Evolutionary conservation across 331 rosid genomes (phyloP), one percentile per base, ranked within the genome.

Genomic region (Acacia concinna): DNA sequence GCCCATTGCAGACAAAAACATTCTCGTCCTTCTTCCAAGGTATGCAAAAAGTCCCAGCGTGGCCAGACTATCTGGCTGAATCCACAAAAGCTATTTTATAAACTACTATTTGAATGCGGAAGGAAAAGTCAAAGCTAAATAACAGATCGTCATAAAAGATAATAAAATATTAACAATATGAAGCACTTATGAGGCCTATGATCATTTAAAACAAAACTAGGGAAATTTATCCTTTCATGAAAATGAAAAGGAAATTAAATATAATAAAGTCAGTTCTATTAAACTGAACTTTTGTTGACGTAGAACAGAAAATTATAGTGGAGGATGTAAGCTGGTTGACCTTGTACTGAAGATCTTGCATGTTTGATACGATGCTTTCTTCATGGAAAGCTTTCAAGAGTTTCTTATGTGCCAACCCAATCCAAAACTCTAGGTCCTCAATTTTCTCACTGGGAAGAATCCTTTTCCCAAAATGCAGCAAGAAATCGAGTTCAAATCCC

Each of bases 401-500:
- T 83, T 88, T 88, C 81, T 76, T 79, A 78, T 89, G 83, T 41
- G 92, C 94, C 90, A 91, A 85, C 40, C 92, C 92, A 56, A 89
- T 85, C 94, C 94, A 89, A 86, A 89, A 88, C 72, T 88, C 94
- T 17, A 88, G 82, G 66, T 91, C 91, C 84, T 91, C 94, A 47
- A 80, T 84, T 83, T 75, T 86, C 79, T 80, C 91, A 52, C 71
- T 83, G 52, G 88, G 85, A 79, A 89, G 79, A 78, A 86, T 73
- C 81, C 86, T 85, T 76, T 73, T 82, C 70, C 97, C 97, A 68
- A 86, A 89, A 85, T 91, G 91, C 68, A 74, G 66, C 82, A 91
- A 85, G 65, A 89, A 86, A 59, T 86, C 85, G 70, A 11, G 6
- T 75, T 91, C 90, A 60, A 91, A 91, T 35, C 97, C 97, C 8